A percentile compares a stretch with the other conserved stretches of the same genome.
These are phyloP conservation scores for Tuctoria greenei DNA, from an alignment of 176 grass and related monocot species.

Conservation along the genomic window DNA sequence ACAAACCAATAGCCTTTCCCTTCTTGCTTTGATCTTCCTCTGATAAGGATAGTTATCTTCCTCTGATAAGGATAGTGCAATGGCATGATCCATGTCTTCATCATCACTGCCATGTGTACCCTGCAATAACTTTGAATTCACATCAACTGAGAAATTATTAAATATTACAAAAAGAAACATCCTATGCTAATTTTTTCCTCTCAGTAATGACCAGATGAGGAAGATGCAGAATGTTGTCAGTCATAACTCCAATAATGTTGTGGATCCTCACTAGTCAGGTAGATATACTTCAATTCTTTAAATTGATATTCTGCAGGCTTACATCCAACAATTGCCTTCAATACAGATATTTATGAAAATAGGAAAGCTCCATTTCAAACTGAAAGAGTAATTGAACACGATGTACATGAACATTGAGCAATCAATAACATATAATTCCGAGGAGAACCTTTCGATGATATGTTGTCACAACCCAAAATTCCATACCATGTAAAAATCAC, in stretches of 20 bases:
- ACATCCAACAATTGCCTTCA: background rate
- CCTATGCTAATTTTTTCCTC: background rate
- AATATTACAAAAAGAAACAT: conserved; percentile 26
- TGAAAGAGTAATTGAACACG: conserved; percentile 1
- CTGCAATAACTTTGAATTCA: conserved; percentile 34
- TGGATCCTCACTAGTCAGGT: background rate
- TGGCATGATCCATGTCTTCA: conserved; percentile 86
- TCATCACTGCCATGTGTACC: conserved; percentile 37
- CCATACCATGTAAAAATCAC: no score
- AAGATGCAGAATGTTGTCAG: conserved; percentile 1
- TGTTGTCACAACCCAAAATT: no score
- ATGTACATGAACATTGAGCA: background rate
- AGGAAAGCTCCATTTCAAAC: conserved; percentile 12
- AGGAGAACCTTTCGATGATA: background rate
- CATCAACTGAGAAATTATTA: conserved; percentile 29
- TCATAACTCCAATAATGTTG: background rate
- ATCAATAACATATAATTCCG: background rate
- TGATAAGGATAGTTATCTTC: no score
- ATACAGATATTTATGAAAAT: conserved; percentile 26
- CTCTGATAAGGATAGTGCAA: conserved; percentile 85
- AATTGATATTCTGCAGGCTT: conserved; percentile 1
- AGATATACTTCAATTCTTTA: background rate
- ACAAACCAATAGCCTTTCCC: conserved; percentile 76
- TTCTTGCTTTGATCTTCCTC: conserved; percentile 80
- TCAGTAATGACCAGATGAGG: background rate